Conservation (phyloP, 1,139 yeast genomes). For the Kurtzmaniella quercitrusa region DNA sequence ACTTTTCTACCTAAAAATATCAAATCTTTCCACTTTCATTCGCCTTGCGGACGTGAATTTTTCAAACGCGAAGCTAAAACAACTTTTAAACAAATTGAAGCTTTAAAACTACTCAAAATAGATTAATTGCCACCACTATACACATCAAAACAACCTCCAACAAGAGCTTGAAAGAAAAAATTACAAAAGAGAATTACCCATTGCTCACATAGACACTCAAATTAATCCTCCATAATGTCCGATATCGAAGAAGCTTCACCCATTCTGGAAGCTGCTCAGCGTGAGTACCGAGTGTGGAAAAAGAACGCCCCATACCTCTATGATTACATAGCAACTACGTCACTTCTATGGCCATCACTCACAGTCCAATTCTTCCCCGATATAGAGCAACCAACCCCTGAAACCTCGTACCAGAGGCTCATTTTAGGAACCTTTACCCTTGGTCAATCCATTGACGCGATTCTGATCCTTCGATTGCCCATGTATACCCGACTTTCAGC, state of each 20-base stretch:
- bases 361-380: slow-evolving; percentile 56
- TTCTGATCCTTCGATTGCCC: slow-evolving; percentile 38
- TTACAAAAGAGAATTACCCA: not conserved
- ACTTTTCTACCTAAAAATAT: too few relatives aligned
- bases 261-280: slow-evolving; percentile 26
- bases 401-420: slow-evolving; percentile 27
- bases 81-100: too few relatives aligned
- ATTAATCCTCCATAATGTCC: not conserved
- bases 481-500: slow-evolving; percentile 27
- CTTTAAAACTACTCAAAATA: too few relatives aligned
- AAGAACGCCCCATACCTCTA: slow-evolving; percentile 52
- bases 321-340: slow-evolving; percentile 45
- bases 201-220: not conserved
- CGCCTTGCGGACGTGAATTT: too few relatives aligned
- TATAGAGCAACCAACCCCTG: slow-evolving; percentile 19
- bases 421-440: slow-evolving; percentile 42
- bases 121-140: too few relatives aligned
- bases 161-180: too few relatives aligned
- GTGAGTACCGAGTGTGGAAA: slow-evolving; percentile 48
- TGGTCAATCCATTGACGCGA: slow-evolving; percentile 39
- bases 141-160: too few relatives aligned
- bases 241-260: slow-evolving; percentile 5
- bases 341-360: slow-evolving; percentile 54
- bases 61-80: not conserved
- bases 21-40: too few relatives aligned